Evolutionary conservation across 2,329 filamentous ascomycete species (phyloP), one percentile per base, ranked within the genome.

Genomic region (Paradendryphiella salina): DNA sequence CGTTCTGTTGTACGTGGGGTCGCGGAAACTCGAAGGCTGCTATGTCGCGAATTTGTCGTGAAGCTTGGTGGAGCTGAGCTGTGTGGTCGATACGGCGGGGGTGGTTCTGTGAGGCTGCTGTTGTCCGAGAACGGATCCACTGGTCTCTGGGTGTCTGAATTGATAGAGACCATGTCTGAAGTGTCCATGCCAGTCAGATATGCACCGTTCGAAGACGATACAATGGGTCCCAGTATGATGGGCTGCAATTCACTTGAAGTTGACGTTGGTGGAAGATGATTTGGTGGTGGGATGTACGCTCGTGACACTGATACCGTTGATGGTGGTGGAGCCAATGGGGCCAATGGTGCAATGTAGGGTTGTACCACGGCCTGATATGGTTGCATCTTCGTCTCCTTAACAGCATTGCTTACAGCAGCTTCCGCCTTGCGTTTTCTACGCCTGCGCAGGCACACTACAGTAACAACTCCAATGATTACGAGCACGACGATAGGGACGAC

Each of bases 171-270:
- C 13, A 67, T 54, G 28, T 73, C 71, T 3, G 71, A 73, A 2
- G 70, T 74, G 46, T 74, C 71, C 33, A 74, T 72, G 10, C 71
- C 71, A 17, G 71, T 73, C 17, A 69, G 60, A 55, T 73, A 74
- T 15, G 66, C 65, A 21, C 69, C 63, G 29, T 67, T 67, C 6
- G 60, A 61, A n/a, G 63, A 63, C 1, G 63, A 58, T 6, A 53
- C 51, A 28, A 73, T 72, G 0, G 70, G 70, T 3, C 70, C 70
- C 6, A 72, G 56, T 6, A 73, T 72, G 17, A 73, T 61, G 17
- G 70, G 70, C 11, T 59, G 65, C 20, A 63, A 46, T 10, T 55
- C 39, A 2, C 40, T 54, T 33, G 55, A 54, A 10, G 23, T 56
- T 17, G 61, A 51, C 13, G 61, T 60, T 17, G 58, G 54, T 9